Percentiles rank a stretch among this genome's conserved stretches.
Conservation (phyloP, 345 rosid genomes). For the Gossypium australe region DNA sequence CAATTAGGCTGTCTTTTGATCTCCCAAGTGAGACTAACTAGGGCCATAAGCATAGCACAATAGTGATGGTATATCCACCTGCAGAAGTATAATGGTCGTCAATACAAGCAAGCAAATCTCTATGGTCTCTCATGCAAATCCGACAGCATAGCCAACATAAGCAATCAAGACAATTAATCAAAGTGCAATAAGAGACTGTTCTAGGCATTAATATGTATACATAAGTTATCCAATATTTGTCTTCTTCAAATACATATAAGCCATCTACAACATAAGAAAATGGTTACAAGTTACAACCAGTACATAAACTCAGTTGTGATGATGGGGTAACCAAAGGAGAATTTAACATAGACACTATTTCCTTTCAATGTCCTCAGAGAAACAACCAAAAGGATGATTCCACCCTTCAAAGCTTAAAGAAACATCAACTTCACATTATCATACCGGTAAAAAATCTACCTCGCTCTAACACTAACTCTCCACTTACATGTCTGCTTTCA, state of each 20-base stretch:
- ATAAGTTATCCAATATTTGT: neutral
- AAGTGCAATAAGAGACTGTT: neutral
- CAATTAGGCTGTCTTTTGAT: conserved; percentile 96
- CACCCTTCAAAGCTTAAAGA: neutral
- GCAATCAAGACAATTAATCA: neutral
- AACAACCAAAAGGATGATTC: neutral
- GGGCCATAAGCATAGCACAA: conserved; percentile 92
- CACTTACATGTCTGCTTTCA: neutral
- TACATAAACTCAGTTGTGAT: neutral
- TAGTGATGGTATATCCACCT: conserved; percentile 99
- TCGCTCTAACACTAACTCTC: neutral
- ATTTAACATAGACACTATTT: neutral
- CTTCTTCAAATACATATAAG: neutral
- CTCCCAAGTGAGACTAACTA: conserved; percentile 99
- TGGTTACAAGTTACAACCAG: neutral
- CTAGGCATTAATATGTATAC: neutral
- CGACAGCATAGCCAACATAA: neutral
- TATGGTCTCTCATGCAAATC: neutral
- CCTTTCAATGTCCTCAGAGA: neutral
- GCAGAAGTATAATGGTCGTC: conserved; percentile 23
- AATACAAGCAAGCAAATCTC: neutral
- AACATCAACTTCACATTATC: neutral
- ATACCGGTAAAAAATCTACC: neutral
- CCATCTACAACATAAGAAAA: neutral
- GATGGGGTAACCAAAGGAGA: neutral